These are phyloP conservation scores for Calonectria pseudoturangicola DNA, from an alignment of 2,329 filamentous ascomycete species.

Conservation along the genomic window DNA sequence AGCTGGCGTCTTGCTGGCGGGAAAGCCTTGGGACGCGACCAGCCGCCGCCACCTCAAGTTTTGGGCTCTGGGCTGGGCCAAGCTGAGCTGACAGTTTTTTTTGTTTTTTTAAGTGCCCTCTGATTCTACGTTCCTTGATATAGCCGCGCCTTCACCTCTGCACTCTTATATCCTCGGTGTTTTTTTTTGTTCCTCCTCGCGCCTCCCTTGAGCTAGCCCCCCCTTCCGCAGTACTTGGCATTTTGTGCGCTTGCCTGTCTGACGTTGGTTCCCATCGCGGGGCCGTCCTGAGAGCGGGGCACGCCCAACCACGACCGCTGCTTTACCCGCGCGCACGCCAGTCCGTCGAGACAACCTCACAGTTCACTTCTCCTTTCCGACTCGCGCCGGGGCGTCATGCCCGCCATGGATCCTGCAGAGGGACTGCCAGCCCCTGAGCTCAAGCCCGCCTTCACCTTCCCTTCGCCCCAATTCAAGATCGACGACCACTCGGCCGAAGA, in stretches of 20 bases:
- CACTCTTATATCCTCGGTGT: neutral
- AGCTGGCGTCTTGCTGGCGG: slow-evolving; percentile 5
- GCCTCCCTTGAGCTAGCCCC: neutral
- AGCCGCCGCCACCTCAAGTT: slow-evolving; percentile 9
- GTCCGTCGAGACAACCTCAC: slow-evolving; percentile 20
- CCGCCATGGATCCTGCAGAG: slow-evolving; percentile 50
- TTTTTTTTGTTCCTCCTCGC: too few species aligned
- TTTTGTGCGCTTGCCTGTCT: neutral
- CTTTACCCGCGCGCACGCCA: neutral
- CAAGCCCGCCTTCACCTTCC: slow-evolving; percentile 50
- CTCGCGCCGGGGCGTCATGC: slow-evolving; percentile 20
- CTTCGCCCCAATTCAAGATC: slow-evolving; percentile 57
- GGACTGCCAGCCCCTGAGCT: slow-evolving; percentile 44
- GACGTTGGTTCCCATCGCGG: slow-evolving; percentile 36
- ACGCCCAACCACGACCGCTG: slow-evolving; percentile 25
- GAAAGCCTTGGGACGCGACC: slow-evolving; percentile 10
- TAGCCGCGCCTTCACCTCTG: neutral
- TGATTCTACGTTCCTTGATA: neutral
- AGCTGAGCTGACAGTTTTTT: slow-evolving; percentile 19
- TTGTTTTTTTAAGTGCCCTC: neutral
- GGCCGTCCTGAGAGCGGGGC: slow-evolving; percentile 48
- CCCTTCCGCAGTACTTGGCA: neutral
- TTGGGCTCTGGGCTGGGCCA: slow-evolving; percentile 12
- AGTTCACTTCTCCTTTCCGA: slow-evolving; percentile 8
- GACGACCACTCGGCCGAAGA: slow-evolving; percentile 55